Percentiles rank a stretch among this genome's conserved stretches.
phyloP scores from a whole-genome alignment of 176 grass and related monocot species.

The Urochloa ruziziensis region DNA sequence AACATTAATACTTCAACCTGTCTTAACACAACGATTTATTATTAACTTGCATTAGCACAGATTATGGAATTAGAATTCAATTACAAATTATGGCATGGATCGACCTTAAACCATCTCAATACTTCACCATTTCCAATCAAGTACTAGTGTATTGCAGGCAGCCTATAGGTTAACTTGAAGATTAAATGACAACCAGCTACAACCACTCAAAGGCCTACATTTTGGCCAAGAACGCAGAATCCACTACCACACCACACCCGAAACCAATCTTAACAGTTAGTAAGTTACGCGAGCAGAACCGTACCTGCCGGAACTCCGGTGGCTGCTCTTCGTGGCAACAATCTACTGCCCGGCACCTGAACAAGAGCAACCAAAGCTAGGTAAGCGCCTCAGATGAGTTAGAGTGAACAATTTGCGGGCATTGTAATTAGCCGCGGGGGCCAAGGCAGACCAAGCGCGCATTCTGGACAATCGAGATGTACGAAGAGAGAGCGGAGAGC shows the following conservation, averaged over 20 bases:
- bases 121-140: background rate
- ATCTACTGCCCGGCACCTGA: constrained; percentile 15
- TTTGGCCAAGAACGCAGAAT: background rate
- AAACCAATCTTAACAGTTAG: background rate
- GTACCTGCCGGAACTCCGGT: constrained; percentile 25
- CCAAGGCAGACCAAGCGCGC: background rate
- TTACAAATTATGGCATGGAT: background rate
- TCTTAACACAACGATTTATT: background rate
- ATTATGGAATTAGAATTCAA: background rate
- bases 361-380: background rate
- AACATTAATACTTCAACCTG: background rate
- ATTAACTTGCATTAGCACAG: background rate
- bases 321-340: background rate
- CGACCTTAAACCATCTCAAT: background rate
- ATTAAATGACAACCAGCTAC: background rate
- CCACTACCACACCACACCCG: background rate
- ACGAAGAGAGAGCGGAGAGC: background rate
- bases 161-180: background rate
- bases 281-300: background rate
- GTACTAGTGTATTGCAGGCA: background rate
- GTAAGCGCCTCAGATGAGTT: background rate
- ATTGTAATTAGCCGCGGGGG: background rate
- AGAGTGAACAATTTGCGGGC: constrained; percentile 6
- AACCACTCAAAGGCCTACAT: constrained; percentile 1
- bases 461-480: background rate